Base-by-base conservation (phyloP, 495 filamentous ascomycete species). In the Neurospora sublineolata region DNA sequence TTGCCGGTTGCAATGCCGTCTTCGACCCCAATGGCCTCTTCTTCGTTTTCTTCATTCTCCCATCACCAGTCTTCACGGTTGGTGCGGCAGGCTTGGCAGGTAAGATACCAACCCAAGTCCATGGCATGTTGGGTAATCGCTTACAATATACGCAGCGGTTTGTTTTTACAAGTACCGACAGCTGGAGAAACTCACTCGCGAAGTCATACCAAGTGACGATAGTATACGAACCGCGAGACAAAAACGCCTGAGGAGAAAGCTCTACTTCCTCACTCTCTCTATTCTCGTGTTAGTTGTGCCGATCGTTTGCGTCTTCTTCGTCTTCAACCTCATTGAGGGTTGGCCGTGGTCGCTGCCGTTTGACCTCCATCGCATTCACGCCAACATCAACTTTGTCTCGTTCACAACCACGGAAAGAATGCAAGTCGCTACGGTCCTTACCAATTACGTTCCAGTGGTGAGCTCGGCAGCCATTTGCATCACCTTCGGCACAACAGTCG, bases 401-500 rank as follows among this genome's bases (percentile, higher is more conserved):
- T 91, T 88, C 78, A 79, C 91, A 2, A 89, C 89, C 0, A 87
- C 87, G 11, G 75, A 83, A 70, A 83, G 87, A 37, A 60, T 81
- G 37, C 67, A 73, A 20, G 78, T 79, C 14, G 14, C 70, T 0
- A 81, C 89, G 18, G 79, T 87, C 72, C 87, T 92, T 73, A 87
- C 92, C 76, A 86, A 87, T 64, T 97, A 90, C 89, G 86, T 91
- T 41, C 80, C 89, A 10, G 84, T 92, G 69, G 82, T 82, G 1
- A 82, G 87, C 1, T 87, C 87, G 0, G 83, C 90, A 64, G 73
- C 89, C 67, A 83, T 93, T 16, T 92, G 96, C 74, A 70, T 88
- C 42, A 91, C 94, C 83, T 97, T 97, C 76, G 95, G 95, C 37
- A 86, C 90, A 18, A 93, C 92, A 18, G 83, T 82, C 27, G 94